These are phyloP conservation scores for Trichoderma brevicompactum DNA, from an alignment of 2,329 filamentous ascomycete genomes.

Conservation along the genomic window DNA sequence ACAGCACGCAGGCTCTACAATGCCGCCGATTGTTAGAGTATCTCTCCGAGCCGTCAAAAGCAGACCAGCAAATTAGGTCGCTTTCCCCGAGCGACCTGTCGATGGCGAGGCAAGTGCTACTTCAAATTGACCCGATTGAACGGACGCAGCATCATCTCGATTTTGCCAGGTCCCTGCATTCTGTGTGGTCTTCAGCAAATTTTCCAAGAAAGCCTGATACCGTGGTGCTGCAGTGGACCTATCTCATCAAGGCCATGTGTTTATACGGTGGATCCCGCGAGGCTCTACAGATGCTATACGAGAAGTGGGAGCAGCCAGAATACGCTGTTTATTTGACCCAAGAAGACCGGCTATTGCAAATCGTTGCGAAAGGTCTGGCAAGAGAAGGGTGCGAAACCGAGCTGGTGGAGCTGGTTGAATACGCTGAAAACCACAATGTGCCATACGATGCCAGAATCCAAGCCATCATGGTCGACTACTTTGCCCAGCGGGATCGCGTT, in stretches of 20 bases:
- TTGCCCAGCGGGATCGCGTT: slow-evolving; percentile 60
- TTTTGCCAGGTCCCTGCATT: slow-evolving; percentile 52
- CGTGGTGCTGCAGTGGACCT: slow-evolving; percentile 38
- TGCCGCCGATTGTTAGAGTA: slow-evolving; percentile 63
- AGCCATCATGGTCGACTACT: slow-evolving; percentile 64
- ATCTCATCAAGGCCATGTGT: slow-evolving; percentile 50
- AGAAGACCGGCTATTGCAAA: slow-evolving; percentile 36
- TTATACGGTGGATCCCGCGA: slow-evolving; percentile 60
- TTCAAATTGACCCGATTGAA: slow-evolving; percentile 48
- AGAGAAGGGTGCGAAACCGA: slow-evolving; percentile 61
- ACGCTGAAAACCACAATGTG: slow-evolving; percentile 54
- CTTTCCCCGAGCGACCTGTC: slow-evolving; percentile 49
- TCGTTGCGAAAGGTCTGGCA: slow-evolving; percentile 60
- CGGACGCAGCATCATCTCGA: slow-evolving; percentile 51
- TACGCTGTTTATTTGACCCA: slow-evolving; percentile 33
- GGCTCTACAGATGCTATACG: slow-evolving; percentile 51
- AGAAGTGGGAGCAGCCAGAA: slow-evolving; percentile 38
- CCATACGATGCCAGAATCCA: slow-evolving; percentile 53
- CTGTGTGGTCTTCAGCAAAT: slow-evolving; percentile 34
- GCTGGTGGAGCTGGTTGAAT: slow-evolving; percentile 59
- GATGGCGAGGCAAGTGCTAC: slow-evolving; percentile 51
- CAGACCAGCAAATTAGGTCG: slow-evolving; percentile 38
- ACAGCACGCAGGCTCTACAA: slow-evolving; percentile 67
- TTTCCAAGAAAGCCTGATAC: slow-evolving; percentile 32
- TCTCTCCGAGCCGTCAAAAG: slow-evolving; percentile 44